Conservation (phyloP, 2,329 filamentous ascomycete species). For the Fusarium nurragi region DNA sequence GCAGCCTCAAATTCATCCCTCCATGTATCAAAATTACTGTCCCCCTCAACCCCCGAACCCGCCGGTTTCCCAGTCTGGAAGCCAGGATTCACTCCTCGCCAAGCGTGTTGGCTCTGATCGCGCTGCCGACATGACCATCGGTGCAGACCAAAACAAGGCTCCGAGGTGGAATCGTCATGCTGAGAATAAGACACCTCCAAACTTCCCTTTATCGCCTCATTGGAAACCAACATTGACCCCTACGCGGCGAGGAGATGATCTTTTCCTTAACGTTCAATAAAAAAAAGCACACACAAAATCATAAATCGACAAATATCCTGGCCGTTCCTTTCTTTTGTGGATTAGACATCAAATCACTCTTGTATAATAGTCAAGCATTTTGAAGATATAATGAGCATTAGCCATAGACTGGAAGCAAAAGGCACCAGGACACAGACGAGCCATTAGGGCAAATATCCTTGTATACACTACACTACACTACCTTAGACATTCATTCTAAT, state of each 20-base stretch:
- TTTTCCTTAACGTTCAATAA: conserved; percentile 67
- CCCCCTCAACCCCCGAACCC: conserved; percentile 20
- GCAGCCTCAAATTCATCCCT: conserved; percentile 27
- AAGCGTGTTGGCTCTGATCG: conserved; percentile 62
- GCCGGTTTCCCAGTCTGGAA: conserved; percentile 38
- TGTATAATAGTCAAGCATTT: conserved; percentile 41
- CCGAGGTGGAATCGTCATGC: conserved; percentile 33
- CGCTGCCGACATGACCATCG: conserved; percentile 58
- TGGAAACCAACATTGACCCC: conserved; percentile 71
- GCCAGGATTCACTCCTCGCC: conserved; percentile 57
- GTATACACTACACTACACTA: conserved; percentile 37
- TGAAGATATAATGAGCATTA: conserved; percentile 36
- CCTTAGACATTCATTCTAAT: conserved; percentile 39
- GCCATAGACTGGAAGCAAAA: conserved; percentile 34
- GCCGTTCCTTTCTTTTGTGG: conserved; percentile 13
- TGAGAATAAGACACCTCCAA: conserved; percentile 18
- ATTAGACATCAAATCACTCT: conserved; percentile 17
- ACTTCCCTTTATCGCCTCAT: conserved; percentile 33
- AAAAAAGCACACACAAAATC: neutral
- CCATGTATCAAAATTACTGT: conserved; percentile 28
- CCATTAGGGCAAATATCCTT: conserved; percentile 29
- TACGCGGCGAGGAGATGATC: conserved; percentile 70
- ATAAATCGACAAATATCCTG: conserved; percentile 11
- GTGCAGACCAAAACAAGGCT: conserved; percentile 26
- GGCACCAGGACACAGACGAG: conserved; percentile 10